phyloP scores from a whole-genome alignment of 1,284 basidiomycete species.

The Inonotus hispidus region DNA sequence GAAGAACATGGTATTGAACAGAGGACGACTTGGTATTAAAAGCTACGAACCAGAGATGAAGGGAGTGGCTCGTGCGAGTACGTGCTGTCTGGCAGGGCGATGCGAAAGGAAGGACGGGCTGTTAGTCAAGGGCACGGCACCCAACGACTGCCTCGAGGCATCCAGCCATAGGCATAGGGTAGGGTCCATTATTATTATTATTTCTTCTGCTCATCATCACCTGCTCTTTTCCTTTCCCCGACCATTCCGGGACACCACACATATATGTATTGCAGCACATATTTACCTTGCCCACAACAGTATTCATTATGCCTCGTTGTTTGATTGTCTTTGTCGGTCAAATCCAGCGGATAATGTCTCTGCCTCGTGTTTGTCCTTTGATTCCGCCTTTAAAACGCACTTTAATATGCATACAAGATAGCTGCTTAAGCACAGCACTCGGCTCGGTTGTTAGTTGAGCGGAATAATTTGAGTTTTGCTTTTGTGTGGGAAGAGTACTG shows the following conservation, averaged over 20 bases:
- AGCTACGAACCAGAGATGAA: neutral
- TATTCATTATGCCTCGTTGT: neutral
- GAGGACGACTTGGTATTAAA: neutral
- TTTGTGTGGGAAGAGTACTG: neutral
- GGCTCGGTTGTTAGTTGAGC: neutral
- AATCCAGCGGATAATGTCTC: neutral
- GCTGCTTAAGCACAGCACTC: neutral
- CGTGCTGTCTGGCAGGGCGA: neutral
- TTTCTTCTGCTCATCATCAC: neutral
- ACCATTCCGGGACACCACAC: neutral
- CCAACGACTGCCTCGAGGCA: neutral
- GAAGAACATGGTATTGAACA: constrained; percentile 15
- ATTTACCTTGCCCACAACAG: too few relatives aligned
- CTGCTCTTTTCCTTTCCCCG: constrained; percentile 2
- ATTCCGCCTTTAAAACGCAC: neutral
- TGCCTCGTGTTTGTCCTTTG: neutral
- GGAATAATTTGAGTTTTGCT: neutral
- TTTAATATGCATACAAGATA: neutral
- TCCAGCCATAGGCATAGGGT: neutral
- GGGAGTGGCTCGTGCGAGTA: neutral
- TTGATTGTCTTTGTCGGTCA: neutral
- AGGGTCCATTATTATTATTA: neutral
- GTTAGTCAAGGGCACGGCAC: neutral
- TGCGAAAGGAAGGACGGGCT: neutral
- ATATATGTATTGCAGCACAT: neutral